phyloP scores from a whole-genome alignment of 2,329 filamentous ascomycete genomes.

The Beauveria caledonica region DNA sequence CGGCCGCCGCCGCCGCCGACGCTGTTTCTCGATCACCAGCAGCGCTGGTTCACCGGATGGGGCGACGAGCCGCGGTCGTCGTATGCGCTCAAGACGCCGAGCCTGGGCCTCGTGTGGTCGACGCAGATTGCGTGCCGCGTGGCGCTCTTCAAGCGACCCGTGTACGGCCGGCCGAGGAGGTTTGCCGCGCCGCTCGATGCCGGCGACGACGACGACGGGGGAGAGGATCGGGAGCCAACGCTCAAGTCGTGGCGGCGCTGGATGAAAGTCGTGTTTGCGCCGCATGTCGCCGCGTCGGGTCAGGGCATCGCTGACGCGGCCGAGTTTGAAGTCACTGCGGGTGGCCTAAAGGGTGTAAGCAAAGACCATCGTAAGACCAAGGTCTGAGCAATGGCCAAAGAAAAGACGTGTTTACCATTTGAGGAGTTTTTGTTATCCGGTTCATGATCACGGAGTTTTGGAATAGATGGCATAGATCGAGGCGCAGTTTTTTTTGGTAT shows the following conservation, averaged over 20 bases:
- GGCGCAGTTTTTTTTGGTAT: neutral
- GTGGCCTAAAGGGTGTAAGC: constrained; percentile 41
- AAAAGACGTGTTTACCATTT: neutral
- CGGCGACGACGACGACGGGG: constrained; percentile 31
- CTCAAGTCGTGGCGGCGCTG: constrained; percentile 60
- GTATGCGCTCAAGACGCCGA: constrained; percentile 66
- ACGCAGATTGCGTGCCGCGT: constrained; percentile 81
- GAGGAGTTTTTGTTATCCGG: neutral
- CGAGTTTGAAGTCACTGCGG: constrained; percentile 68
- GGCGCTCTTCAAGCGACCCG: constrained; percentile 65
- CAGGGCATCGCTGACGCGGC: constrained; percentile 43
- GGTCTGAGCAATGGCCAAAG: neutral
- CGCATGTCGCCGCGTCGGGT: constrained; percentile 55
- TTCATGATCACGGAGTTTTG: neutral
- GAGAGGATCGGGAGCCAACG: constrained; percentile 33
- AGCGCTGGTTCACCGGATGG: constrained; percentile 94
- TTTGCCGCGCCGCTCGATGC: constrained; percentile 27
- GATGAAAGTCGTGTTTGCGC: constrained; percentile 85
- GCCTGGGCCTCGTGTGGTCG: constrained; percentile 81
- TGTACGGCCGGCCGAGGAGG: constrained; percentile 34
- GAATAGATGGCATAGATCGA: neutral
- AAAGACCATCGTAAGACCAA: constrained; percentile 1
- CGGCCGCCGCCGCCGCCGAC: constrained; percentile 35
- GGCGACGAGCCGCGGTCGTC: constrained; percentile 55
- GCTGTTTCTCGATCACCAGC: constrained; percentile 77